Conservation (phyloP, 2,329 filamentous ascomycete genomes). For the Orbilia brochopaga region DNA sequence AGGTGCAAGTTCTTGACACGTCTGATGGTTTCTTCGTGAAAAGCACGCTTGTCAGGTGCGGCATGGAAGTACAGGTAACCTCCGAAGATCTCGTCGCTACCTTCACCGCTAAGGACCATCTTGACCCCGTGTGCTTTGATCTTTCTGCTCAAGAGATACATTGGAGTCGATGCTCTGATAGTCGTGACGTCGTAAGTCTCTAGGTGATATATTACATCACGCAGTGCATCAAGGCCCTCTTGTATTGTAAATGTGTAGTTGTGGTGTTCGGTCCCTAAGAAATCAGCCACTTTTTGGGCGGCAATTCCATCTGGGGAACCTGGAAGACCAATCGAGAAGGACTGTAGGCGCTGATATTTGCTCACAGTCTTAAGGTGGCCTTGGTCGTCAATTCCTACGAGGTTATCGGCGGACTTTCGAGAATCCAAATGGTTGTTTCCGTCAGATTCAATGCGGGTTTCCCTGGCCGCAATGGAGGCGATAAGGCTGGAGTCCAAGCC, state of each 20-base stretch:
- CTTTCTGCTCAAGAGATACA: slow-evolving; percentile 97
- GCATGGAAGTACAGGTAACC: slow-evolving; percentile 99
- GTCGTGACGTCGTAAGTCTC: slow-evolving; percentile 98
- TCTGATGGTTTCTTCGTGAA: slow-evolving; percentile 92
- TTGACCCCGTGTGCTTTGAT: slow-evolving; percentile 99
- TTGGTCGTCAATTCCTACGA: slow-evolving; percentile 93
- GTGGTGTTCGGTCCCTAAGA: slow-evolving; percentile 96
- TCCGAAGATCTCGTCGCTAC: slow-evolving; percentile 96
- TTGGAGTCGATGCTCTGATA: slow-evolving; percentile 95
- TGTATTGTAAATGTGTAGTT: slow-evolving; percentile 98
- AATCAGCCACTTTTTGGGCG: slow-evolving; percentile 90
- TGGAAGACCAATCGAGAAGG: slow-evolving; percentile 96
- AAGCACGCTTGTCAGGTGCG: slow-evolving; percentile 85
- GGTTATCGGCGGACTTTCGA: slow-evolving; percentile 66
- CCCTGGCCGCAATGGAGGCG: slow-evolving; percentile 91
- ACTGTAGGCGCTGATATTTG: slow-evolving; percentile 93
- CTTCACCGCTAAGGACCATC: slow-evolving; percentile 98
- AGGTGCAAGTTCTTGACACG: slow-evolving; percentile 96
- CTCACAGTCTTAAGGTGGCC: slow-evolving; percentile 88
- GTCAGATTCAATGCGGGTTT: slow-evolving; percentile 77
- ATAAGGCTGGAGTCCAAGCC: slow-evolving; percentile 95
- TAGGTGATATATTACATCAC: slow-evolving; percentile 96
- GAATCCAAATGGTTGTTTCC: slow-evolving; percentile 59
- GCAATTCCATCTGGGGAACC: slow-evolving; percentile 91
- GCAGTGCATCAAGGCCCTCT: slow-evolving; percentile 93